Base-by-base conservation (phyloP, 306 rosid genomes). In the Trichosanthes cucumerina region DNA sequence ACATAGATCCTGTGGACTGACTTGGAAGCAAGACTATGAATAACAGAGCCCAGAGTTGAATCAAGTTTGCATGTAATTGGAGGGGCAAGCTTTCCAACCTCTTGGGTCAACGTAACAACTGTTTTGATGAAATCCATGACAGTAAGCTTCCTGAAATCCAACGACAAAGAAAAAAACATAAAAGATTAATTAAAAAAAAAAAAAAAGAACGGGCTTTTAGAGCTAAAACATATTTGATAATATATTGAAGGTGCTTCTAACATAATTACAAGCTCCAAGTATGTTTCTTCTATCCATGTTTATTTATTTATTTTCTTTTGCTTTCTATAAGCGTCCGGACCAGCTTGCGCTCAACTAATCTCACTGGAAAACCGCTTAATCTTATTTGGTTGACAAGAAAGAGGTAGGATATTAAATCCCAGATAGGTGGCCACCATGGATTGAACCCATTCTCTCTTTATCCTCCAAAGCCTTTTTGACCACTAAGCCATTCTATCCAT, bases 1-100 rank as follows among this genome's bases (percentile, higher is more conserved):
- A 82, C 93, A 73, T 91, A 86, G 79, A 92, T 87, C 86, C 97
- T 87, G 84, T 92, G 99, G 83, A 92, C 89, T 23, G 90, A 90
- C 68, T 85, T 86, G 83, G 96, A 89, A 81, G 97, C 82, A 78
- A 95, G 96, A 57, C 77, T 81, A 73, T 86, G 88, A 83, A 91
- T 89, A 77, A 91, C 96, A 50, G 57, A 83, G 50, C 89, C 86
- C 50, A 92, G 86, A 52, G 88, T 84, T 1, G 98, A 81, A 65
- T 88, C 86, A 56, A 79, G 79, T 82, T 83, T 89, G 96, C 98
- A 92, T 44, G 91, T 89, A 73, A 95, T 81, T 6, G 97, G 88
- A 13, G 82, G 86, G 70, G 78, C 63, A 24, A 82, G 49, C 72
- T 80, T 86, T 80, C 86, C 93, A 28, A 85, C 46, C 75, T 85